Percentiles rank a stretch among this genome's conserved stretches.
Evolutionary conservation across 2,329 filamentous ascomycete genomes (phyloP).

Genomic region (Cercospora janseana): DNA sequence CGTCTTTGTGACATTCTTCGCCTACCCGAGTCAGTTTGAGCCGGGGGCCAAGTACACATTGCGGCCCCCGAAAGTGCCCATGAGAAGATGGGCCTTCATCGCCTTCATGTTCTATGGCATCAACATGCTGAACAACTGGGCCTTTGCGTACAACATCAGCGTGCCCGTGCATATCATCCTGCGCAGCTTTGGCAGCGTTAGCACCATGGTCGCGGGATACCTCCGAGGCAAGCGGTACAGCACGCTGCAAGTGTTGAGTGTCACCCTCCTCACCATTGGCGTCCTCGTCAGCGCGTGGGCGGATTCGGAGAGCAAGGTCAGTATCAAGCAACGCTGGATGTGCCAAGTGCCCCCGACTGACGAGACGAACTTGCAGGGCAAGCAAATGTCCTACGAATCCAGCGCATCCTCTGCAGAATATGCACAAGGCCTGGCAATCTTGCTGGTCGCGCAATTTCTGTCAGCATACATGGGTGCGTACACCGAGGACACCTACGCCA

Average conservation of each 20-base stretch:
- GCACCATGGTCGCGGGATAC: conserved; percentile 88
- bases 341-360: conserved; percentile 10
- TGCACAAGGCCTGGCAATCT: conserved; percentile 70
- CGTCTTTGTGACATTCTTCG: conserved; percentile 61
- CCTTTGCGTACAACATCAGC: conserved; percentile 94
- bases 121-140: conserved; percentile 96
- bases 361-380: conserved; percentile 38
- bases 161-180: conserved; percentile 97
- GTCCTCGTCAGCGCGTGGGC: conserved; percentile 87
- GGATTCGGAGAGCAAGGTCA: conserved; percentile 79
- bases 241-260: conserved; percentile 73
- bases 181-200: conserved; percentile 90
- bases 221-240: conserved; percentile 84
- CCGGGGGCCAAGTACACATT: conserved; percentile 68
- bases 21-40: conserved; percentile 48
- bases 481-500: conserved; percentile 83
- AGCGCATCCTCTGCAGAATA: conserved; percentile 50
- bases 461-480: conserved; percentile 95
- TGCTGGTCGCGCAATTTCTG: conserved; percentile 83
- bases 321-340: conserved; percentile 22
- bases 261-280: conserved; percentile 77
- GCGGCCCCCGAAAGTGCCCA: conserved; percentile 73
- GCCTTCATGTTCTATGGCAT: conserved; percentile 89
- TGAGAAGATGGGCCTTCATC: conserved; percentile 82
- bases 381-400: conserved; percentile 44